Percentiles rank a stretch among this genome's conserved stretches.
phyloP scores from a whole-genome alignment of 257 asterid species.

The Nicotiana knightiana region DNA sequence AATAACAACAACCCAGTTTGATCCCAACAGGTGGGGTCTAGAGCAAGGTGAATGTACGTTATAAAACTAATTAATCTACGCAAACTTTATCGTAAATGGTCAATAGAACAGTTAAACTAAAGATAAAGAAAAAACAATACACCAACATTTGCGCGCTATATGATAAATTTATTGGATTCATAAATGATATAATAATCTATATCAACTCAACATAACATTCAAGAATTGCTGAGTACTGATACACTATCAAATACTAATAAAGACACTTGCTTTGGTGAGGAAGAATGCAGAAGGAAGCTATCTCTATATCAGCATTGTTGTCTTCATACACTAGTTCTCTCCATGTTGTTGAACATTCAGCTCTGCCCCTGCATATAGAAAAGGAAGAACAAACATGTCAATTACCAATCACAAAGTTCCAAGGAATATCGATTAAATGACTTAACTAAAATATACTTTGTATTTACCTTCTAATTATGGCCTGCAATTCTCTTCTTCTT shows the following conservation, averaged over 20 bases:
- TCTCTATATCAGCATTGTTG: background rate
- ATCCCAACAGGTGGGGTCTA: too few relatives aligned
- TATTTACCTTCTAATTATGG: too few relatives aligned
- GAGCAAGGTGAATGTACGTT: background rate
- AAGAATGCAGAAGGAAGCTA: background rate
- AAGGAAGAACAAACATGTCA: too few relatives aligned
- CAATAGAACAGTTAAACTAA: background rate
- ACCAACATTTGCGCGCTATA: background rate
- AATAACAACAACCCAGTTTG: too few relatives aligned
- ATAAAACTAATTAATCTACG: too few relatives aligned
- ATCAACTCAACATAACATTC: background rate
- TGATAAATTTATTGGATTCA: background rate
- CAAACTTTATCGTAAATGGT: too few relatives aligned
- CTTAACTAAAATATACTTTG: too few relatives aligned
- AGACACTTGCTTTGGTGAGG: background rate
- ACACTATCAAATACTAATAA: background rate
- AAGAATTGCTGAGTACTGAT: background rate
- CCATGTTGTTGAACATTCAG: background rate
- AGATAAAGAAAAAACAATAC: background rate
- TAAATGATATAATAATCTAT: background rate
- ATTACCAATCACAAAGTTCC: too few relatives aligned
- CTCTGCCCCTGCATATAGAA: background rate
- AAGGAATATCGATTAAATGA: too few relatives aligned
- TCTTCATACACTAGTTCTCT: background rate
- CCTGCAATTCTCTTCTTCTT: too few relatives aligned